A percentile compares a stretch with the other conserved stretches of the same genome.
Conservation (phyloP, 345 rosid species). For the Lumnitzera racemosa region DNA sequence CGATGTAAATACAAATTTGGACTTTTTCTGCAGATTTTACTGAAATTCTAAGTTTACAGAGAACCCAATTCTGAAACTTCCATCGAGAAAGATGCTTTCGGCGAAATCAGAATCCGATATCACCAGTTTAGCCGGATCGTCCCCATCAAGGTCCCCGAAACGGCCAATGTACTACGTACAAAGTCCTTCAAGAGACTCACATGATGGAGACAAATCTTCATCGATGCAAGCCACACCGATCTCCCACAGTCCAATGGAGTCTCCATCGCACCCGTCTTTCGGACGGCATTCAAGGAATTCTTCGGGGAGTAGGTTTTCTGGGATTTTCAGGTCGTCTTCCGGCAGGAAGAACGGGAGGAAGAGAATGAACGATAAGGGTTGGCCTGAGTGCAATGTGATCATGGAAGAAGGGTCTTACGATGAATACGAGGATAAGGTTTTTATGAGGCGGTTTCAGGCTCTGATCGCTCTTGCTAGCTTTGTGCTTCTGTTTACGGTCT, state of each 20-base stretch:
- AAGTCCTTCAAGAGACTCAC: constrained; percentile 89
- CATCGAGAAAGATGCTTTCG: constrained; percentile 34
- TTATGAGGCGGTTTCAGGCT: constrained; percentile 48
- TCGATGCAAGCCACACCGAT: constrained; percentile 50
- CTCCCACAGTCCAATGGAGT: constrained; percentile 56
- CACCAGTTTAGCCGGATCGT: constrained; percentile 70
- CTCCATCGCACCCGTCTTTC: constrained; percentile 72
- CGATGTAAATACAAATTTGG: not conserved
- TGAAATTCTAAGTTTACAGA: too few relatives aligned
- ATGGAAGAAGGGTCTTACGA: constrained; percentile 71
- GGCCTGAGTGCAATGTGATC: constrained; percentile 70
- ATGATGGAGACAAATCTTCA: constrained; percentile 80
- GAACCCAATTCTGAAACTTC: too few relatives aligned
- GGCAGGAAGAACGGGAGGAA: constrained; percentile 48
- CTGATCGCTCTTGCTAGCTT: constrained; percentile 48
- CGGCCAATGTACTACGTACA: constrained; percentile 68
- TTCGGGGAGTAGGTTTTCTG: constrained; percentile 74
- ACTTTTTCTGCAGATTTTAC: too few relatives aligned
- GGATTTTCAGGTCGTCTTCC: constrained; percentile 68
- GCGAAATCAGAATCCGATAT: constrained; percentile 69
- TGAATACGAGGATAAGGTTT: constrained; percentile 47
- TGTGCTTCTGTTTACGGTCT: constrained; percentile 43
- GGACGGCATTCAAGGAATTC: constrained; percentile 89
- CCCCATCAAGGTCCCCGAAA: constrained; percentile 74
- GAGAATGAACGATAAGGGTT: constrained; percentile 59